Percentiles rank a stretch among this genome's conserved stretches.
Conservation (phyloP, 495 filamentous ascomycete genomes). For the Penicillium goetzii region DNA sequence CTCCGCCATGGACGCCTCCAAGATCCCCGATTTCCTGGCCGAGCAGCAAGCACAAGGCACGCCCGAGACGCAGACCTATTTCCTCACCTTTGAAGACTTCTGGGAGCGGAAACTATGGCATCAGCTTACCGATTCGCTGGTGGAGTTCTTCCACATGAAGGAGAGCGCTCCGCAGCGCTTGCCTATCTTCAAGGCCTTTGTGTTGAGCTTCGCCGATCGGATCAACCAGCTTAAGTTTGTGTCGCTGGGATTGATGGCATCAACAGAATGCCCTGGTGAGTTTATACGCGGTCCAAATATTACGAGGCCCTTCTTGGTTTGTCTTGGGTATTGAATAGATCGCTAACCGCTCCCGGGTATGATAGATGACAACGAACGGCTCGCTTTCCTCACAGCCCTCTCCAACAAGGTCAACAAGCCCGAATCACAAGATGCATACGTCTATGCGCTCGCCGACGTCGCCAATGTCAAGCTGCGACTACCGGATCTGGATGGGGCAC, state of each 20-base stretch:
- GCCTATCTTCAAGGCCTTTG: constrained; percentile 89
- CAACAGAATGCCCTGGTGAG: constrained; percentile 82
- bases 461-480: constrained; percentile 84
- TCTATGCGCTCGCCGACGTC: constrained; percentile 90
- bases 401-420: constrained; percentile 88
- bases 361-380: constrained; percentile 82
- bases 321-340: background rate
- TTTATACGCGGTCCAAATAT: constrained; percentile 1
- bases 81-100: constrained; percentile 92
- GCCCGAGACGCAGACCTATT: constrained; percentile 81
- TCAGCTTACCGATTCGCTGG: constrained; percentile 87
- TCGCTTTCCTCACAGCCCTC: constrained; percentile 82
- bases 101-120: constrained; percentile 99
- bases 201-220: constrained; percentile 94
- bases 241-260: constrained; percentile 80
- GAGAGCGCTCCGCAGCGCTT: constrained; percentile 84
- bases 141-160: constrained; percentile 85
- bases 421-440: constrained; percentile 92
- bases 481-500: constrained; percentile 71
- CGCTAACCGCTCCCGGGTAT: constrained; percentile 8
- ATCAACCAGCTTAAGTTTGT: constrained; percentile 99
- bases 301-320: background rate
- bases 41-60: constrained; percentile 84
- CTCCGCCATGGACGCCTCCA: constrained; percentile 74
- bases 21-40: constrained; percentile 87